Evolutionary conservation across 1,284 basidiomycete genomes (phyloP).

Genomic region (Grifola frondosa): DNA sequence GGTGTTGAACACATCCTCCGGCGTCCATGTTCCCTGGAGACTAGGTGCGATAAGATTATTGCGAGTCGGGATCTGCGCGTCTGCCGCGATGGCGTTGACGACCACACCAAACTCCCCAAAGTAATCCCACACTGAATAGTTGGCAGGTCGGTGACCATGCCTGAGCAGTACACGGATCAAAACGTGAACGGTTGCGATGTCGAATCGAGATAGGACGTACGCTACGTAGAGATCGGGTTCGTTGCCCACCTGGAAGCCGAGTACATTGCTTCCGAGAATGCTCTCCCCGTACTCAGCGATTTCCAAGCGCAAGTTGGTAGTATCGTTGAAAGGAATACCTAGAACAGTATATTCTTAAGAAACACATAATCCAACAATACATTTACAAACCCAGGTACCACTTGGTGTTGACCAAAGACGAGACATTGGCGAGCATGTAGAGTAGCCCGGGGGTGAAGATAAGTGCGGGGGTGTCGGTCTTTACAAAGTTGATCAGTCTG

Average conservation of each 20-base stretch:
- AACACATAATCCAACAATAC: neutral
- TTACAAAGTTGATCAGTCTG: conserved; percentile 1
- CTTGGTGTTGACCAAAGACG: conserved; percentile 36
- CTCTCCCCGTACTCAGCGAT: conserved; percentile 49
- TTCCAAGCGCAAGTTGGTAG: conserved; percentile 48
- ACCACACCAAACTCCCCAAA: conserved; percentile 49
- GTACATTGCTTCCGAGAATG: conserved; percentile 58
- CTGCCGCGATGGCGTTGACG: conserved; percentile 38
- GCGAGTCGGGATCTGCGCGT: conserved; percentile 35
- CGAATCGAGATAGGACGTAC: conserved; percentile 13
- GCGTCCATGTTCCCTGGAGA: conserved; percentile 46
- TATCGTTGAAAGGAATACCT: conserved; percentile 53
- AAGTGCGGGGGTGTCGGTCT: conserved; percentile 41
- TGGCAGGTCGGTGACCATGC: conserved; percentile 35
- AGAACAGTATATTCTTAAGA: neutral
- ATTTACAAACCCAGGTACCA: conserved; percentile 41
- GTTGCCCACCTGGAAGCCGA: conserved; percentile 65
- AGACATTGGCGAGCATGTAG: conserved; percentile 42
- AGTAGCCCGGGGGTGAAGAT: conserved; percentile 43
- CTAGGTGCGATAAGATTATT: conserved; percentile 50
- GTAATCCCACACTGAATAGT: conserved; percentile 46
- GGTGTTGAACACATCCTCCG: conserved; percentile 44
- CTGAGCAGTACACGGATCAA: conserved; percentile 6
- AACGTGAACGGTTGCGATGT: neutral
- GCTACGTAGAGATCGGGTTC: conserved; percentile 66